Percentiles rank a stretch among this genome's conserved stretches.
Evolutionary conservation across 768 basidiomycete genomes (phyloP).

Genomic region (Tylopilus sp.): DNA sequence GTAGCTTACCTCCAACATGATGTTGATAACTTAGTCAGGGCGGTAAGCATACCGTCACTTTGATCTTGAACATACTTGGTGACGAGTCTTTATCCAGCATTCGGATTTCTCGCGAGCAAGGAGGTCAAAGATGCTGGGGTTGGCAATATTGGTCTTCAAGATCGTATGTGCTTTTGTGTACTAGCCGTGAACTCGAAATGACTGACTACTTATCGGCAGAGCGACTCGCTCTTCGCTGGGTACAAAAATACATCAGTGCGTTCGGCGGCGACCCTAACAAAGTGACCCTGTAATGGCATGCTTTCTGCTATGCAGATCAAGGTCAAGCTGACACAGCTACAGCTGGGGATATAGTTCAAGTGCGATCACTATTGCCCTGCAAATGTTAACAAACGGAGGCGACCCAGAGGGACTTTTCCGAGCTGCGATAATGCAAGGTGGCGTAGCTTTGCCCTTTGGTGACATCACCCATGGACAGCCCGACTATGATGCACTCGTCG

Average conservation of each 20-base stretch:
- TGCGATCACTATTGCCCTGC: slow-evolving; percentile 30
- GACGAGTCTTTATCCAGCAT: slow-evolving; percentile 24
- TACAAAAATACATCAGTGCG: too few species aligned
- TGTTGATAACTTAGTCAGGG: too few species aligned
- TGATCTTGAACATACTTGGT: too few species aligned
- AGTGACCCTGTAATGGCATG: slow-evolving; percentile 28
- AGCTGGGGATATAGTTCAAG: slow-evolving; percentile 38
- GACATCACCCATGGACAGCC: slow-evolving; percentile 23
- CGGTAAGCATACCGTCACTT: too few species aligned
- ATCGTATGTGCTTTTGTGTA: slow-evolving; percentile 28
- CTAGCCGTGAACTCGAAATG: too few species aligned
- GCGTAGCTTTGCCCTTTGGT: slow-evolving; percentile 27
- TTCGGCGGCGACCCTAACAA: slow-evolving; percentile 23
- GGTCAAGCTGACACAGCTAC: not conserved
- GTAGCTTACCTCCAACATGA: too few species aligned
- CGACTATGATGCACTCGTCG: slow-evolving; percentile 30
- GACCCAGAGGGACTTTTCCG: slow-evolving; percentile 11
- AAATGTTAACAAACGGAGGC: slow-evolving; percentile 27
- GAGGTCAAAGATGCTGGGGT: slow-evolving; percentile 39
- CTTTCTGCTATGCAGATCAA: not conserved
- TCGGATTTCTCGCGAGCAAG: slow-evolving; percentile 41
- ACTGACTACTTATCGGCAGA: slow-evolving; percentile 15
- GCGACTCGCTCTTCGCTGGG: slow-evolving; percentile 44
- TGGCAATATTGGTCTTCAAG: slow-evolving; percentile 48
- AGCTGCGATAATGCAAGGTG: slow-evolving; percentile 38